Base-by-base conservation (phyloP, 345 rosid genomes). In the Physaria fendleri region DNA sequence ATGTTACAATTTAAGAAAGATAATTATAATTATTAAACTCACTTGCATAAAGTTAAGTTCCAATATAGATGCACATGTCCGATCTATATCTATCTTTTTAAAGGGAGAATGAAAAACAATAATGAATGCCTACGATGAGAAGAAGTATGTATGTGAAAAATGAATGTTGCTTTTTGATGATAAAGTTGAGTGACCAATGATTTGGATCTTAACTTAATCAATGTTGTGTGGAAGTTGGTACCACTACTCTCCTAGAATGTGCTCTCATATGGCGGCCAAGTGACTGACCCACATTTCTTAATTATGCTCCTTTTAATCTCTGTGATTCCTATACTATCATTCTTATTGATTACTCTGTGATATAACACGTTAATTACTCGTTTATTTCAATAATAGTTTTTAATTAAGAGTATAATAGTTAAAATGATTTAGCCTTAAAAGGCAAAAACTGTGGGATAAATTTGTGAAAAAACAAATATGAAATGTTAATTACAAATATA, bases 11-110 rank as follows among this genome's bases (percentile, higher is more conserved):
- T n/a, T n/a, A n/a, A n/a, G n/a, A n/a, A n/a, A n/a, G n/a, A n/a
- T n/a, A n/a, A n/a, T n/a, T n/a, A n/a, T n/a, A 46, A 68, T 68
- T 14, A 69, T 62, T 54, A 38, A 61, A 62, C 68, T 54, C 73
- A 61, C 63, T 69, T 62, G 68, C 51, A 8, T 20, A 69, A 54
- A 44, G 63, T 25, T 46, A 53, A 69, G 33, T 62, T 38, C 49
- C 56, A 13, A 54, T 44, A 69, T 62, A 46, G 37, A 54, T 62
- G 68, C 73, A 61, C 73, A 69, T 69, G 73, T 34, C 8, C 45
- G 10, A 61, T 68, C 35, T 29, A 28, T 45, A 59, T 5, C 54
- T 53, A n/a, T n/a, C n/a, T n/a, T 7, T 61, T 35, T 12, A 25
- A 37, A 23, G 35, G 28, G 11, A 43, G 33, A 59, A 35, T 52